Evolutionary conservation across 2,329 filamentous ascomycete genomes (phyloP), one percentile per base, ranked within the genome.

Genomic region (Rosellinia necatrix): DNA sequence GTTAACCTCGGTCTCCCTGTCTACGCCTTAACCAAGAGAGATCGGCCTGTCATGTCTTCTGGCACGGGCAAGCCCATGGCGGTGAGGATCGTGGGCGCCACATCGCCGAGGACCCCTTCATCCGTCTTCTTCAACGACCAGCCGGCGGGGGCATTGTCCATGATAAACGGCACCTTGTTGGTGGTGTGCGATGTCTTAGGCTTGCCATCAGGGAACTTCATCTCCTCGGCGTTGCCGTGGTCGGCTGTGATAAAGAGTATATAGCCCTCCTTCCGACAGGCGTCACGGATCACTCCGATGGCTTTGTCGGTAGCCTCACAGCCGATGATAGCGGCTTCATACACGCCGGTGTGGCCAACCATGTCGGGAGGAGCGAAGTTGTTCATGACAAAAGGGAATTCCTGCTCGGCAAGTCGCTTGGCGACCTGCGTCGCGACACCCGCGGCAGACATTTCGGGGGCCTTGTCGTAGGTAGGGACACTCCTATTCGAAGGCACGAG

Each of bases 281-380:
- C 88, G 70, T 97, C 92, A 70, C 91, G 92, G 67, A 99, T 92
- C 73, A 88, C 85, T 68, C 91, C 92, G 68, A 99, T 99, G 51
- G 90, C 93, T 79, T 89, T 90, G 75, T 99, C 94, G 10, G 94
- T 99, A 64, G 93, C 87, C 65, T 87, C 81, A 66, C 89, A 88
- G 67, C 87, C 94, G 70, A 94, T 72, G 61, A 99, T 87, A 54
- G 94, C 94, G 25, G 94, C 93, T 68, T 97, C 88, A 77, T 97
- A 97, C 58, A 96, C 92, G 71, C 94, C 94, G 9, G 94, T 99
- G 80, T 99, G 94, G 66, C 94, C 94, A 64, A 99, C 94, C 94
- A 99, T 99, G 78, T 99, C 94, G 15, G 94, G 94, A 37, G 94
- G 94, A 37, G 94, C 94, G 76, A 99, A 97, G 86, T 99, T 99